Conservation (phyloP, 495 filamentous ascomycete species). For the Venustampulla echinocandica region DNA sequence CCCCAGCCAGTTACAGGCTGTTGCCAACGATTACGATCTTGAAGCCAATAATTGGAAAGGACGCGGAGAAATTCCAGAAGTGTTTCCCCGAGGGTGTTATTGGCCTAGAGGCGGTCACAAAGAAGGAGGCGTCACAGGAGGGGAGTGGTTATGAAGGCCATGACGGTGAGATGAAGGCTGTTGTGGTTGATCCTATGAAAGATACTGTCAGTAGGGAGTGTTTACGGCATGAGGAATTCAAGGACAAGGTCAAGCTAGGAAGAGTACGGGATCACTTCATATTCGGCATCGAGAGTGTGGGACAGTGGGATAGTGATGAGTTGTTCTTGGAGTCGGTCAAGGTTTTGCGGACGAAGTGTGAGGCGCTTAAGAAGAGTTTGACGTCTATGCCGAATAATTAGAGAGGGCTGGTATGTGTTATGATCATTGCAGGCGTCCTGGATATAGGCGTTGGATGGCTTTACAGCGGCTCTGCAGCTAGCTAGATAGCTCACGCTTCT, state of each 20-base stretch:
- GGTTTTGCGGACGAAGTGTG: conserved; percentile 71
- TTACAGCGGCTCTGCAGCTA: conserved; percentile 4
- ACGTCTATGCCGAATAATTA: conserved; percentile 22
- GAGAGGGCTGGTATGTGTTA: not conserved
- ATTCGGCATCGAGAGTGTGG: conserved; percentile 88
- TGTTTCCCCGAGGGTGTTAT: conserved; percentile 94
- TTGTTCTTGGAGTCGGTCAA: conserved; percentile 83
- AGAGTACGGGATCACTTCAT: conserved; percentile 92
- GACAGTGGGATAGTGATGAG: conserved; percentile 83
- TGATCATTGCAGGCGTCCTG: conserved; percentile 18
- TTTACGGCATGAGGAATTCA: conserved; percentile 84
- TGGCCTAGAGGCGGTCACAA: conserved; percentile 60
- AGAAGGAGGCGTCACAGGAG: conserved; percentile 49
- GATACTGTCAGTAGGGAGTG: conserved; percentile 94
- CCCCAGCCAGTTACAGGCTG: conserved; percentile 85
- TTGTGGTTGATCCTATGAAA: conserved; percentile 71
- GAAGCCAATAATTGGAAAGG: conserved; percentile 70
- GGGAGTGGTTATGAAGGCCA: conserved; percentile 65
- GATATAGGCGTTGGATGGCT: conserved; percentile 18
- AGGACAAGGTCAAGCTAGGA: conserved; percentile 89
- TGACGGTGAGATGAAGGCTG: conserved; percentile 68
- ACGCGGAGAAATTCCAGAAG: conserved; percentile 79
- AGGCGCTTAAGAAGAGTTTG: conserved; percentile 54
- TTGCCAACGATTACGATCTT: conserved; percentile 77
- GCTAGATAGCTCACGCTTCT: conserved; percentile 5